These are phyloP conservation scores for Lachnellula suecica DNA, from an alignment of 2,329 filamentous ascomycete species.

Conservation along the genomic window DNA sequence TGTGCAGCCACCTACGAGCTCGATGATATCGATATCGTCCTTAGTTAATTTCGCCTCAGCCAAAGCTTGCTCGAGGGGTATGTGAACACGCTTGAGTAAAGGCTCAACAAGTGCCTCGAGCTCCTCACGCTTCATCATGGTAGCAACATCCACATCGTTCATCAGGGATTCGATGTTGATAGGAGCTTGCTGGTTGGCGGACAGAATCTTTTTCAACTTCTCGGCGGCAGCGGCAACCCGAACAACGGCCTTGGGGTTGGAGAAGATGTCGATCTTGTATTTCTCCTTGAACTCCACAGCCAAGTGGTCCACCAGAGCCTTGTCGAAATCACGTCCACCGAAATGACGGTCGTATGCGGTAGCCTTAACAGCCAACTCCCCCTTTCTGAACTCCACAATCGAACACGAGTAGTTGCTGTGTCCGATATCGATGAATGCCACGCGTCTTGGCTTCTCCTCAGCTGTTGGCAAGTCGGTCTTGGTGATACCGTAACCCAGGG, in stretches of 20 bases:
- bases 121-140: constrained; percentile 90
- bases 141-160: constrained; percentile 91
- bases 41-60: constrained; percentile 87
- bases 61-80: constrained; percentile 85
- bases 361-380: constrained; percentile 89
- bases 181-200: constrained; percentile 88
- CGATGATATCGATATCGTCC: constrained; percentile 90
- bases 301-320: constrained; percentile 91
- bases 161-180: constrained; percentile 98
- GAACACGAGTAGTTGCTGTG: constrained; percentile 95
- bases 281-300: constrained; percentile 95
- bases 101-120: constrained; percentile 89
- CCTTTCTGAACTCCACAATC: constrained; percentile 95
- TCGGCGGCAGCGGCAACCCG: constrained; percentile 87
- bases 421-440: constrained; percentile 91
- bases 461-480: constrained; percentile 87
- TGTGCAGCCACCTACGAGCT: constrained; percentile 92
- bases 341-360: constrained; percentile 95
- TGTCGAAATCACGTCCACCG: constrained; percentile 95
- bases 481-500: constrained; percentile 95
- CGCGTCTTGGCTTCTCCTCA: constrained; percentile 89
- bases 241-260: constrained; percentile 84
- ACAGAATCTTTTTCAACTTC: constrained; percentile 98
- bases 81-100: constrained; percentile 69
- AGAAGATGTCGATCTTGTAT: constrained; percentile 93